Evolutionary conservation across 129 eudicot species (phyloP).

Genomic region (Flaveria bidentis): DNA sequence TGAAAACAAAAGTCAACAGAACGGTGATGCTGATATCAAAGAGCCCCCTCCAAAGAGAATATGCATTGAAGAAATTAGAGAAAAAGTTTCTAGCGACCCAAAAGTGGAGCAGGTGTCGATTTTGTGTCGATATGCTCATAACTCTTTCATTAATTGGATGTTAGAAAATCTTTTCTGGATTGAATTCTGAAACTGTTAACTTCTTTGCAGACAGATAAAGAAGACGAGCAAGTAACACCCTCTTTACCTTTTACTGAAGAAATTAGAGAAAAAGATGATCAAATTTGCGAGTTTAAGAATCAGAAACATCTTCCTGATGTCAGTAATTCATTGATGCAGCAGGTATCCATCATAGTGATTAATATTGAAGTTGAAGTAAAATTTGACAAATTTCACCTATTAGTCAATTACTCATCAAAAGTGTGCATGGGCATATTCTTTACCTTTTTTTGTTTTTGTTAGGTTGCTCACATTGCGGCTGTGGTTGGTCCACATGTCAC

Average conservation of each 20-base stretch:
- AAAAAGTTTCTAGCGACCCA: constrained; percentile 39
- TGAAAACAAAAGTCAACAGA: constrained; percentile 45
- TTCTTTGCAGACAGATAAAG: constrained; percentile 31
- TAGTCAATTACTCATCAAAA: not conserved
- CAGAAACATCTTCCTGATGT: constrained; percentile 49
- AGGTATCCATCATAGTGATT: constrained; percentile 36
- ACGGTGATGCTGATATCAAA: constrained; percentile 51
- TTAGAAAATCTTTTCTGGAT: not conserved
- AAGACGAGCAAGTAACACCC: constrained; percentile 28
- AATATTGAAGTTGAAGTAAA: not conserved
- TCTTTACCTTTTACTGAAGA: constrained; percentile 47
- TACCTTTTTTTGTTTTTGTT: not conserved
- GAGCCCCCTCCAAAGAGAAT: constrained; percentile 61
- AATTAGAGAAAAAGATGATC: constrained; percentile 37
- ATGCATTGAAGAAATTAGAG: constrained; percentile 15
- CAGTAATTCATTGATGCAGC: constrained; percentile 46
- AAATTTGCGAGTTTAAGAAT: constrained; percentile 39
- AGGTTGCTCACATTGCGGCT: constrained; percentile 75
- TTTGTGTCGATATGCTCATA: constrained; percentile 10
- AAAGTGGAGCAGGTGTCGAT: constrained; percentile 55
- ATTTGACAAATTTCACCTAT: not conserved
- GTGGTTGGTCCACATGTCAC: constrained; percentile 73
- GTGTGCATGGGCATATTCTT: not conserved
- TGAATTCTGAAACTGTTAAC: not conserved
- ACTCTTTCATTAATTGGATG: constrained; percentile 16